Base-by-base conservation (phyloP, 129 eudicot species). In the Kitagawia praeruptora region DNA sequence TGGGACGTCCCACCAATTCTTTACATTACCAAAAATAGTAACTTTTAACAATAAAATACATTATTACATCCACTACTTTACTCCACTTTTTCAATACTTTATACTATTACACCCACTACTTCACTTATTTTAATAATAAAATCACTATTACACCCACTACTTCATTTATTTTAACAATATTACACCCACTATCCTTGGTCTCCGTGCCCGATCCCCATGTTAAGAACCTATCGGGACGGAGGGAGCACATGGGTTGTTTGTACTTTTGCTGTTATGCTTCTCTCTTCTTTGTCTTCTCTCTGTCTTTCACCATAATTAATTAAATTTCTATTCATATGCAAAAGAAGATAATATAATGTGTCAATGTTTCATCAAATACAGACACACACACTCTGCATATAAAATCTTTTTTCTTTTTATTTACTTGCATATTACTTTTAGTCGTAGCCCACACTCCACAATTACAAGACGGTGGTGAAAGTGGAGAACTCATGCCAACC, bases 251-350 rank as follows among this genome's bases (percentile, higher is more conserved):
- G 53, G 54, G 77, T 73, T 46, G 63, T 75, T 45, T 46, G 77
- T 46, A 23, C 11, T 45, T 74, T 46, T 23, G 56, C 19, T 45
- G 77, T 74, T n/a, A 10, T 74, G 77, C 38, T 74, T 25, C 77
- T 44, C 66, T 44, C 53, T 74, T 74, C 56, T 74, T 74, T 45
- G 77, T 74, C 77, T 25, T 48, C 77, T 74, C 41, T 45, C n/a
- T 74, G 77, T 44, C 77, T 74, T 44, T 74, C 61, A 69, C 25
- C 42, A 39, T 19, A 37, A 6, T 70, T 37, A 12, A 18, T 69
- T 34, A 8, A 21, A 61, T 13, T 67, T 14, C 73, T 67, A 66
- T 28, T 28, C 40, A 66, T 27, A 28, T 25, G 41, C 18, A 15
- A 31, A 66, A 8, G 14, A 28, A 66, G 40, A 28, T 25, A 28